These are phyloP conservation scores for Metarhizium anisopliae DNA, from an alignment of 2,329 filamentous ascomycete species.

Conservation along the genomic window DNA sequence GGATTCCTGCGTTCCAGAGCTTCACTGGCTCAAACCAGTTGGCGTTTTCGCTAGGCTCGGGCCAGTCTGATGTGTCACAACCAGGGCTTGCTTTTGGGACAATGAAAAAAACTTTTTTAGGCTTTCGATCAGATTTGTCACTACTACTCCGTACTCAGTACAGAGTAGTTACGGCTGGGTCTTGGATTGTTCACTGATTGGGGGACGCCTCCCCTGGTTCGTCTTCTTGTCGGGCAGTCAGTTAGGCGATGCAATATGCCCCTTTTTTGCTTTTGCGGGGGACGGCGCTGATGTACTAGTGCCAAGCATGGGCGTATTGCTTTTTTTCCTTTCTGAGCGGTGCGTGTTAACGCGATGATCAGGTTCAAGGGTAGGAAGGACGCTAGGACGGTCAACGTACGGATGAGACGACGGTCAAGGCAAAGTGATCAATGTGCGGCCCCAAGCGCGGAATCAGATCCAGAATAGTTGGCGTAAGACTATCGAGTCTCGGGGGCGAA, in stretches of 20 bases:
- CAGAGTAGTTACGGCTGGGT: not conserved
- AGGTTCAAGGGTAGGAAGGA: not conserved
- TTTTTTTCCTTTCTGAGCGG: not conserved
- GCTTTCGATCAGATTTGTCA: not conserved
- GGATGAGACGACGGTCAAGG: not conserved
- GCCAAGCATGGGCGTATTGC: not conserved
- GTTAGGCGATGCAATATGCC: not conserved
- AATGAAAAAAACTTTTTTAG: not conserved
- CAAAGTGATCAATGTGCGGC: not conserved
- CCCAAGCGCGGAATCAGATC: not conserved
- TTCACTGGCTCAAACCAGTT: not conserved
- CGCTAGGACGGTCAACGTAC: not conserved
- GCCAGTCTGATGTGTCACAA: constrained; percentile 6
- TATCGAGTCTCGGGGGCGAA: not conserved
- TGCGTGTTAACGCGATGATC: not conserved
- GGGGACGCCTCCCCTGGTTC: not conserved
- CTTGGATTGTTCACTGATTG: not conserved
- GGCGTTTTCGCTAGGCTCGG: not conserved
- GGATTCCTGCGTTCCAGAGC: constrained; percentile 1
- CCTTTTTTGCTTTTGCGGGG: not conserved
- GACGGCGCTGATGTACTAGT: not conserved
- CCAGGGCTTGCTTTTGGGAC: constrained; percentile 2
- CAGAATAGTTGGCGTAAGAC: not conserved
- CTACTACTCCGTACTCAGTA: not conserved
- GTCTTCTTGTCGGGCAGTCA: not conserved